Evolutionary conservation across 495 filamentous ascomycete species (phyloP).

Genomic region (Penicillium ucsense): DNA sequence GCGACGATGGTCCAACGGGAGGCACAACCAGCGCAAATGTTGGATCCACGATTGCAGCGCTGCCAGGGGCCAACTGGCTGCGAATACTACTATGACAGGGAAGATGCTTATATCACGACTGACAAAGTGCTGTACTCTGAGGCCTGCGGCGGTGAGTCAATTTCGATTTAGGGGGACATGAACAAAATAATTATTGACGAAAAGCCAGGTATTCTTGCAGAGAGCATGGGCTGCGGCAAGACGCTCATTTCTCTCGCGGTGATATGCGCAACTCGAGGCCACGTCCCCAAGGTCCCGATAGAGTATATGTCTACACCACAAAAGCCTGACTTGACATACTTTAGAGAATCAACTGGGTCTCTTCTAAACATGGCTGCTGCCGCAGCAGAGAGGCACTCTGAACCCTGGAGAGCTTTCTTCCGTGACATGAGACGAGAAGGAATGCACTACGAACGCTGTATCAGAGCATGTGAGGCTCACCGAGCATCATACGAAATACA

Average conservation of each 20-base stretch:
- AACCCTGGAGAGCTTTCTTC: slow-evolving; percentile 61
- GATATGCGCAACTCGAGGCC: slow-evolving; percentile 68
- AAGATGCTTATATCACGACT: slow-evolving; percentile 47
- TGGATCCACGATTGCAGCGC: slow-evolving; percentile 64
- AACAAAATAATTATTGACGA: background rate
- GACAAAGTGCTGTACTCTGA: slow-evolving; percentile 65
- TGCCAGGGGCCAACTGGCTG: slow-evolving; percentile 48
- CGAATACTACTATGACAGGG: slow-evolving; percentile 63
- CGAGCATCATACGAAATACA: slow-evolving; percentile 46
- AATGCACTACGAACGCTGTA: slow-evolving; percentile 36
- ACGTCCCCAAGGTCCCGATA: slow-evolving; percentile 56
- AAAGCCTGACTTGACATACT: slow-evolving; percentile 22
- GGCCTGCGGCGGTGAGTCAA: slow-evolving; percentile 52
- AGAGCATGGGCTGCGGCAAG: slow-evolving; percentile 73
- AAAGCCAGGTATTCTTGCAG: slow-evolving; percentile 29
- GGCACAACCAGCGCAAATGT: slow-evolving; percentile 46
- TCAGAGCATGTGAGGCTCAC: slow-evolving; percentile 44
- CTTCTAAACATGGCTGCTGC: slow-evolving; percentile 66
- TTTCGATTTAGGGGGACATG: background rate
- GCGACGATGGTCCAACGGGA: slow-evolving; percentile 84
- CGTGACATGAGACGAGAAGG: slow-evolving; percentile 24
- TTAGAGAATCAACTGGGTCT: slow-evolving; percentile 38
- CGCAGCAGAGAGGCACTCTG: slow-evolving; percentile 48
- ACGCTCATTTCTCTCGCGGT: slow-evolving; percentile 79
- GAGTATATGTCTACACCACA: slow-evolving; percentile 35